A percentile compares a stretch with the other conserved stretches of the same genome.
Conservation (phyloP, 306 rosid species). For the Acacia confusa region DNA sequence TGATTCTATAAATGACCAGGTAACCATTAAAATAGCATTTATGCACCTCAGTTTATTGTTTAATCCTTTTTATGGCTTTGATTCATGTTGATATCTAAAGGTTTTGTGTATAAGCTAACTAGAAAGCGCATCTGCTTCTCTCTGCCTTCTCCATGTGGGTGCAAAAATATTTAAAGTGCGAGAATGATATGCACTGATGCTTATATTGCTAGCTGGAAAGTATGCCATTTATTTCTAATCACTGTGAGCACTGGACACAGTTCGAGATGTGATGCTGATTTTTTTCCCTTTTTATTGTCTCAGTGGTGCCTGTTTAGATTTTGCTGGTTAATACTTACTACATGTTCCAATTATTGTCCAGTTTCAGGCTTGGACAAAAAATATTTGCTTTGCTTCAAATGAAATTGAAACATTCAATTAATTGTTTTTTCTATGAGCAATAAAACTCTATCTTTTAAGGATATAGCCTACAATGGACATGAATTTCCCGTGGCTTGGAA, state of each 20-base stretch:
- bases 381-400: neutral
- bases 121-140: slow-evolving; percentile 11
- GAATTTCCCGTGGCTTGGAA: neutral
- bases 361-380: neutral
- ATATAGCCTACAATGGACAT: neutral
- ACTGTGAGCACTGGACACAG: neutral
- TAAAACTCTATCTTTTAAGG: neutral
- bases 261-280: neutral
- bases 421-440: neutral
- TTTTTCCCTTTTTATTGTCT: neutral
- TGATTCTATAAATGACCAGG: slow-evolving; percentile 93
- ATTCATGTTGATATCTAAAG: slow-evolving; percentile 14
- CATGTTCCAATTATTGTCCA: slow-evolving; percentile 18
- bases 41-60: slow-evolving; percentile 2
- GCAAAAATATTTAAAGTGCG: neutral
- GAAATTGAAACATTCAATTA: neutral
- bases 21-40: slow-evolving; percentile 34
- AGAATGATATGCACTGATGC: neutral
- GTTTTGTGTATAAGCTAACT: slow-evolving; percentile 12
- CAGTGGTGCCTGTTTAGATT: slow-evolving; percentile 10
- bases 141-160: neutral
- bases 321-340: slow-evolving; percentile 5
- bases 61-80: slow-evolving; percentile 10
- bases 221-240: neutral
- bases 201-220: neutral